These are phyloP conservation scores for Pulveroboletus sp. DNA, from an alignment of 768 basidiomycete genomes.

Conservation along the genomic window DNA sequence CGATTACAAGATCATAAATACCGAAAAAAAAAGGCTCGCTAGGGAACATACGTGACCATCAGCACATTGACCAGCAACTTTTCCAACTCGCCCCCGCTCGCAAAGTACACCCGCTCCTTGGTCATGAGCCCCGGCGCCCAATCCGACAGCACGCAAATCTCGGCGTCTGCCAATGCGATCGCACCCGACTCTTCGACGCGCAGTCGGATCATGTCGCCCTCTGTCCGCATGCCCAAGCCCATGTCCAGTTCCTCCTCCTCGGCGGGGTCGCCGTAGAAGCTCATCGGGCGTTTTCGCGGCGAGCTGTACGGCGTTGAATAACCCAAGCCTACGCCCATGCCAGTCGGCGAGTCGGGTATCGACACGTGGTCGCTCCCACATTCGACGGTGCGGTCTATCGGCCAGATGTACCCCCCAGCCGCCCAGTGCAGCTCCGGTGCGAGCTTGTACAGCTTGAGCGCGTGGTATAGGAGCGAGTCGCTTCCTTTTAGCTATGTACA, in stretches of 20 bases:
- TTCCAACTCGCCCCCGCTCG: constrained; percentile 63
- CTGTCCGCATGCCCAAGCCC: constrained; percentile 18
- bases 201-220: constrained; percentile 41
- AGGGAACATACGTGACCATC: constrained; percentile 67
- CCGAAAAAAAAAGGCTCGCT: background rate
- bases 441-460: constrained; percentile 74
- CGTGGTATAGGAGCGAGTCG: constrained; percentile 73
- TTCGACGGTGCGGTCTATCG: constrained; percentile 67
- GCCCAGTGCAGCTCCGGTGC: constrained; percentile 75
- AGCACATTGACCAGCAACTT: constrained; percentile 77
- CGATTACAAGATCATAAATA: too few relatives aligned
- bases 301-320: constrained; percentile 24
- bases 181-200: constrained; percentile 71
- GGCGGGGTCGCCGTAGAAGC: constrained; percentile 38
- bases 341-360: constrained; percentile 26
- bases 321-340: too few relatives aligned
- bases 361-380: constrained; percentile 45
- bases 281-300: constrained; percentile 37
- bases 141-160: constrained; percentile 61
- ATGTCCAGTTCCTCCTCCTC: constrained; percentile 36
- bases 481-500: constrained; percentile 72
- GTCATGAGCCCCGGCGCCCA: constrained; percentile 46
- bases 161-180: constrained; percentile 57
- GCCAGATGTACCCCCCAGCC: constrained; percentile 83
- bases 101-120: constrained; percentile 68